Base-by-base conservation (phyloP, 257 asterid genomes). In the Catharanthus roseus region DNA sequence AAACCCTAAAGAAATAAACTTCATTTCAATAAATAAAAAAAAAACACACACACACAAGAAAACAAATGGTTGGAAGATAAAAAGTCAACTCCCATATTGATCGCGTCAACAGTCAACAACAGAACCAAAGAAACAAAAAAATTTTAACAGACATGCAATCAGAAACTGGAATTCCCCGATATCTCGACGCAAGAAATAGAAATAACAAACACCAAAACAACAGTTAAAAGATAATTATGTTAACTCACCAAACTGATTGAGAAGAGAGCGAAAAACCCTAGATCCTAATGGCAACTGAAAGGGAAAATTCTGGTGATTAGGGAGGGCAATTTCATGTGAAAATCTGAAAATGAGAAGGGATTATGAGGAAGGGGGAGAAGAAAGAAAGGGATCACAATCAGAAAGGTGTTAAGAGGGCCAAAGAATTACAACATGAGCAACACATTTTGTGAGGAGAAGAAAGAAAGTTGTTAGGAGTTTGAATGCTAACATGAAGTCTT, bases 361-460 rank as follows among this genome's bases (percentile, higher is more conserved):
- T 33, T 21, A 54, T 57, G 9, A 41, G 15, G 23, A 36, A 12
- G 16, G 19, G 33, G 33, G 24, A 39, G 70, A 42, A 28, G 57
- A 10, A 10, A 13, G 39, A 8, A 44, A 26, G 75, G 70, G 39
- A 62, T 50, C 67, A 56, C 31, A 42, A 56, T 21, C 61, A 41
- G 28, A 65, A 28, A 63, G 72, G 75, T 28, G 57, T 9, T 75
- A 66, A 42, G 75, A 23, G 6, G 65, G 63, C 8, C 24, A 71
- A 68, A 33, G 67, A 23, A 42, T 9, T 54, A 60, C 73, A 74
- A 65, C 79, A 80, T 70, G n/a, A 71, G 53, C 66, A 79, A 75
- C 80, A 77, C 84, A 80, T 80, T 80, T 74, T 34, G 57, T 44
- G 75, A 80, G 61, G 76, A 42, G 44, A 45, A 38, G 8, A 38